These are phyloP conservation scores for Leishmania turanica DNA, from an alignment of 208 protist genomes.

Conservation along the genomic window DNA sequence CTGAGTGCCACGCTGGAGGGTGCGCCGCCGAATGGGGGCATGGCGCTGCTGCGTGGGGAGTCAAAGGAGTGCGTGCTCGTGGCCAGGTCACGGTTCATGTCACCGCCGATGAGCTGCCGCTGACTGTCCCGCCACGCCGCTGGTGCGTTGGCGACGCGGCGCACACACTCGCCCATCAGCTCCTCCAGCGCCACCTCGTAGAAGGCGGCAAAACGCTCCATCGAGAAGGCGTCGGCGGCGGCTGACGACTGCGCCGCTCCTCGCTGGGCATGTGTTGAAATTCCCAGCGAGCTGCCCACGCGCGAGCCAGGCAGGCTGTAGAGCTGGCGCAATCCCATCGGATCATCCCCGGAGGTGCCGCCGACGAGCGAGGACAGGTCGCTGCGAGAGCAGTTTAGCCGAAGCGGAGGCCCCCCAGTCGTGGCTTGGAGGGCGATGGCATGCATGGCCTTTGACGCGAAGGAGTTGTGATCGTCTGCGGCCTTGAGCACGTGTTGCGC, in stretches of 20 bases:
- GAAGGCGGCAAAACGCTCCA: constrained; percentile 61
- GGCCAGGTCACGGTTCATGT: constrained; percentile 29
- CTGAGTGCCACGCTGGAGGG: not conserved
- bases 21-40: constrained; percentile 11
- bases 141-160: constrained; percentile 58
- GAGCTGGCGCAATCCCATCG: constrained; percentile 32
- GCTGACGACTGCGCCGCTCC: not conserved
- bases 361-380: constrained; percentile 6
- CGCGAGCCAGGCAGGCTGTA: constrained; percentile 27
- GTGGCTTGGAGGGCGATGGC: constrained; percentile 10
- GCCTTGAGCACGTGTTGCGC: not conserved
- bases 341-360: constrained; percentile 12
- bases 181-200: constrained; percentile 78
- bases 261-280: not conserved
- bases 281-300: constrained; percentile 21
- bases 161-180: constrained; percentile 73
- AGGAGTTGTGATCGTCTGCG: not conserved
- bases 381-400: constrained; percentile 2
- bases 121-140: constrained; percentile 27
- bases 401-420: not conserved
- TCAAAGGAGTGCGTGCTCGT: constrained; percentile 58
- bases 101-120: constrained; percentile 28
- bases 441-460: constrained; percentile 23
- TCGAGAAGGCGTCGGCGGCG: constrained; percentile 33
- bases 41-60: constrained; percentile 31